A percentile compares a stretch with the other conserved stretches of the same genome.
These are phyloP conservation scores for Cryptosporidium sp. DNA, from an alignment of 169 alveolate genomes.

Conservation along the genomic window DNA sequence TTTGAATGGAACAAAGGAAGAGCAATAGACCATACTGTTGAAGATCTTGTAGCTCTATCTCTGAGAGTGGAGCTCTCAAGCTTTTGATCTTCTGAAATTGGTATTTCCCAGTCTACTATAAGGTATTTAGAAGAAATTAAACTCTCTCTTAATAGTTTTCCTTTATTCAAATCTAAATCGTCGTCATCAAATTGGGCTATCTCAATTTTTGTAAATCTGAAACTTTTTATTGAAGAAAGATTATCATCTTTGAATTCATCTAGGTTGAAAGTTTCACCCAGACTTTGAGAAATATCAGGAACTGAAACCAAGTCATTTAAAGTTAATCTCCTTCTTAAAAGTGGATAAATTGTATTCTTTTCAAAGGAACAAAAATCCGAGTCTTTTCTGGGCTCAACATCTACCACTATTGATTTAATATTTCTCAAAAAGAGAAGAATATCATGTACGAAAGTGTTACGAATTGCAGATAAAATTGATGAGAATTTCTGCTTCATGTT, in stretches of 20 bases:
- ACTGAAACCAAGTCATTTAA: not conserved
- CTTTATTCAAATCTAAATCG: constrained; percentile 21
- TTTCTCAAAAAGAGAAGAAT: constrained; percentile 56
- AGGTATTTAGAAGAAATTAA: constrained; percentile 29
- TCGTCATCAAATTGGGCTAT: constrained; percentile 69
- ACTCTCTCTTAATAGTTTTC: constrained; percentile 6
- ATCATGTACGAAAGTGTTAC: constrained; percentile 60
- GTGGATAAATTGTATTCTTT: constrained; percentile 29
- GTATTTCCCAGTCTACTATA: constrained; percentile 41
- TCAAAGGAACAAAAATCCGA: constrained; percentile 15
- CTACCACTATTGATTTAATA: constrained; percentile 50
- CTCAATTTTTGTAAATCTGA: constrained; percentile 16
- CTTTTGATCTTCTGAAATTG: not conserved
- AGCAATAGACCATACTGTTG: constrained; percentile 64
- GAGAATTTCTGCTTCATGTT: constrained; percentile 30
- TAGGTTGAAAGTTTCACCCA: not conserved
- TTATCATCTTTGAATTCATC: not conserved
- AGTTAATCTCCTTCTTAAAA: constrained; percentile 47
- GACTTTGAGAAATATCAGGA: not conserved
- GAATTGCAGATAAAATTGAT: constrained; percentile 60
- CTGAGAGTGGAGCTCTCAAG: constrained; percentile 16
- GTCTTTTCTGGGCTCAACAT: constrained; percentile 69
- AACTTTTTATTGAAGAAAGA: constrained; percentile 25
- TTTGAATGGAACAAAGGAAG: constrained; percentile 49
- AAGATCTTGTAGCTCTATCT: constrained; percentile 44